Conservation (phyloP, 2,329 filamentous ascomycete species). For the Neonectria faginata region DNA sequence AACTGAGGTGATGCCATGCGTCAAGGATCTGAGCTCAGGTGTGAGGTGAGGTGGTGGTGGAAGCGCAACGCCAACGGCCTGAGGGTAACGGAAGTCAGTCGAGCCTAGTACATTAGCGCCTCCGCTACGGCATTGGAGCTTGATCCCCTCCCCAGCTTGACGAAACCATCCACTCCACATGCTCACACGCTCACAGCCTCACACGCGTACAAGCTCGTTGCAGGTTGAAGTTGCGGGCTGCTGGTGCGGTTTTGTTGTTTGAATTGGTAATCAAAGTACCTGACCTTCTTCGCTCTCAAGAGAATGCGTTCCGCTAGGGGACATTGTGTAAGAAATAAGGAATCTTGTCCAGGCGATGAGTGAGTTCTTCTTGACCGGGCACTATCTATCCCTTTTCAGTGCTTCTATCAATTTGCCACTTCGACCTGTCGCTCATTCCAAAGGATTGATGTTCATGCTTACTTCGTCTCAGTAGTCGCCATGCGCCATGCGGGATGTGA, state of each 20-base stretch:
- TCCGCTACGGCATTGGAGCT: constrained; percentile 20
- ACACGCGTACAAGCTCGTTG: background rate
- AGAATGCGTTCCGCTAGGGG: background rate
- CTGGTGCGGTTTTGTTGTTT: background rate
- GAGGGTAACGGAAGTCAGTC: constrained; percentile 23
- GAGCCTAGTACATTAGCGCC: constrained; percentile 44
- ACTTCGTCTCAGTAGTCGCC: background rate
- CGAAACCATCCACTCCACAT: background rate
- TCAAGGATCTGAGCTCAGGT: constrained; percentile 30
- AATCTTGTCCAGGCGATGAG: background rate
- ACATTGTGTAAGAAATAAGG: background rate
- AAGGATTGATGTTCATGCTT: background rate
- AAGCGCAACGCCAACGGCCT: constrained; percentile 12
- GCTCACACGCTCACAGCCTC: constrained; percentile 5
- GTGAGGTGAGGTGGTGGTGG: constrained; percentile 31
- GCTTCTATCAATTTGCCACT: no score
- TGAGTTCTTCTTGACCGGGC: background rate
- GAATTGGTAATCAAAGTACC: background rate
- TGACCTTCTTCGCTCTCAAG: background rate
- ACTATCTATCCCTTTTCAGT: no score
- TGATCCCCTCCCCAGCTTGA: constrained; percentile 4
- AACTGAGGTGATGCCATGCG: constrained; percentile 25
- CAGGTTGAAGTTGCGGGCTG: no score
- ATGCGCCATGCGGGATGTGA: background rate
- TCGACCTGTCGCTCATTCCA: background rate